Percentiles rank a stretch among this genome's conserved stretches.
Evolutionary conservation across 208 protist genomes (phyloP).

Genomic region (Trichomonas tenax): DNA sequence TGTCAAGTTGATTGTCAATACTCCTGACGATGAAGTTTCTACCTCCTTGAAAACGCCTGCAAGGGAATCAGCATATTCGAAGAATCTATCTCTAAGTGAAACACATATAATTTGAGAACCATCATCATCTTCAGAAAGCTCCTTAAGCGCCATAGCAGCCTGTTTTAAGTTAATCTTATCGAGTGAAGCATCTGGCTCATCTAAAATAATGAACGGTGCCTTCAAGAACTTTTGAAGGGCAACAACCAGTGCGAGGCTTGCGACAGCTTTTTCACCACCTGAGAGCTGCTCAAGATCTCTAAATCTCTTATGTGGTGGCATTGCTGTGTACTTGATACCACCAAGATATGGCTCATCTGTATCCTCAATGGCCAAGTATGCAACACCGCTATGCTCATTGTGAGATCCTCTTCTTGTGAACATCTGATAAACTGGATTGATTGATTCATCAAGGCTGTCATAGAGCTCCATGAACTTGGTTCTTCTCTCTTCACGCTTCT

Average conservation of each 20-base stretch:
- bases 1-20: conserved; percentile 23
- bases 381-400: background rate
- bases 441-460: conserved; percentile 1
- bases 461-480: conserved; percentile 34
- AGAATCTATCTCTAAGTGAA: conserved; percentile 36
- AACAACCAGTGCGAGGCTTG: conserved; percentile 45
- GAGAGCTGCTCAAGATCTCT: conserved; percentile 41
- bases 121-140: background rate
- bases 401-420: conserved; percentile 17
- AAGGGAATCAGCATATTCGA: conserved; percentile 38
- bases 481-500: conserved; percentile 18
- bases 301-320: conserved; percentile 46
- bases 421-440: conserved; percentile 27
- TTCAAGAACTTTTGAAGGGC: conserved; percentile 38
- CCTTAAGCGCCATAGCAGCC: background rate
- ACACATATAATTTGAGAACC: background rate
- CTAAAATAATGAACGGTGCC: conserved; percentile 47
- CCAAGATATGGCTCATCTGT: conserved; percentile 33
- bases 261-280: conserved; percentile 50
- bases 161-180: background rate
- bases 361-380: background rate
- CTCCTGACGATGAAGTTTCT: background rate
- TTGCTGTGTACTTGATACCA: conserved; percentile 41
- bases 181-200: conserved; percentile 33
- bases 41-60: conserved; percentile 43